These are phyloP conservation scores for Adiantum capillusveneris DNA, from an alignment of 75 land plant species.

Conservation along the genomic window DNA sequence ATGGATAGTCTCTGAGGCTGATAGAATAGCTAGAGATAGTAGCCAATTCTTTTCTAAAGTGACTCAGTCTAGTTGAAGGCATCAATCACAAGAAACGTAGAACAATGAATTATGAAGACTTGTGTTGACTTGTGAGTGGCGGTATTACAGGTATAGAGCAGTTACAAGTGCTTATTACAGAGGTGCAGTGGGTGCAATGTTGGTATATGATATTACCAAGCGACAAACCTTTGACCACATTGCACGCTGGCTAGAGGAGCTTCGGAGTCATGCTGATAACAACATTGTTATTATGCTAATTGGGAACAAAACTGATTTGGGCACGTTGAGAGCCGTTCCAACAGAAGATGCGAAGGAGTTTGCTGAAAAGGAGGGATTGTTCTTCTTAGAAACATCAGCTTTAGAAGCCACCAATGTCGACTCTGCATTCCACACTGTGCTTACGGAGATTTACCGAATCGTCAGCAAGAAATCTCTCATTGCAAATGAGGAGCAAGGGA, in stretches of 20 bases:
- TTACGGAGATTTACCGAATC: constrained; percentile 33
- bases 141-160: too few relatives aligned
- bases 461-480: constrained; percentile 31
- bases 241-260: constrained; percentile 28
- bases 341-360: constrained; percentile 31
- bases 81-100: too few relatives aligned
- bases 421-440: constrained; percentile 27
- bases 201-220: constrained; percentile 37
- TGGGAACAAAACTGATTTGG: constrained; percentile 32
- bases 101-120: too few relatives aligned
- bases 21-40: too few relatives aligned
- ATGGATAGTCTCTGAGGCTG: too few relatives aligned
- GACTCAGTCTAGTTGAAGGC: too few relatives aligned
- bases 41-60: too few relatives aligned
- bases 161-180: constrained; percentile 27
- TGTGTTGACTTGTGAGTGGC: too few relatives aligned
- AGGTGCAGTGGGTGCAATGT: constrained; percentile 35
- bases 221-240: constrained; percentile 19
- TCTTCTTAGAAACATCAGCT: constrained; percentile 51
- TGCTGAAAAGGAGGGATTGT: too few relatives aligned
- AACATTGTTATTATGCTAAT: constrained; percentile 26
- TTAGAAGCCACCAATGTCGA: constrained; percentile 51
- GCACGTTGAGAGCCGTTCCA: constrained; percentile 11
- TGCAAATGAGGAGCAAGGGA: constrained; percentile 29
- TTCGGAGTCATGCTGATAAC: constrained; percentile 24